Evolutionary conservation across 2,329 filamentous ascomycete genomes (phyloP), one percentile per base, ranked within the genome.

Genomic region (Acephala macrosclerotiorum): DNA sequence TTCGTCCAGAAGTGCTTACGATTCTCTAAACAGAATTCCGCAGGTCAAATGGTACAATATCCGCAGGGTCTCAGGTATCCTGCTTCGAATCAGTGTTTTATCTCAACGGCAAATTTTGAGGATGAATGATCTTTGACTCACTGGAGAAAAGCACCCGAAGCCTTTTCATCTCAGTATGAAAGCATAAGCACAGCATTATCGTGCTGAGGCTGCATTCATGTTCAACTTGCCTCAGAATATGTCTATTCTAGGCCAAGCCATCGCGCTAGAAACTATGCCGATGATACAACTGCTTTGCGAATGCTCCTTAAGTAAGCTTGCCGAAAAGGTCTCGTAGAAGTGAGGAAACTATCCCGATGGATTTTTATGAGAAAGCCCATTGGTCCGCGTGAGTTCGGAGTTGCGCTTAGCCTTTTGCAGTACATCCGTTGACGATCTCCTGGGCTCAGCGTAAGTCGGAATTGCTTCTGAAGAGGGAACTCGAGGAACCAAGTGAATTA

Each of bases 331-430:
- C 4, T 42, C 3, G 12, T 42, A 4, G 14, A 29, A 53, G 14
- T 18, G 49, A 33, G 25, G 49, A 26, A 53, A 53, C 22, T 53
- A 33, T 53, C 18, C 49, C 49, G 49, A 53, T 26, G 18, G 3
- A 18, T 4, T 29, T 1, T 16, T 14, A 12, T 53, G 49, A 9
- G 12, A 12, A 33, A 20, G 22, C 22, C 33, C 11, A 53, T 53
- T 53, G 49, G 49, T 4, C 49, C 18, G 49, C 49, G 49, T 26
- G 29, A 29, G 25, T 25, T 53, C 49, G 49, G 49, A 53, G 22
- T 6, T 29, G 18, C 49, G 22, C 49, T 53, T 29, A 33, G 18
- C 49, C 49, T 1, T 5, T 14, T 14, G 3, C 11, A 18, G 49
- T 12, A 18, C 18, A 33, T 29, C 7, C n/a, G 7, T 53, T 29